Evolutionary conservation across 140 eudicot species (phyloP), one percentile per base, ranked within the genome.

Genomic region (Erigeron philadelphicus): DNA sequence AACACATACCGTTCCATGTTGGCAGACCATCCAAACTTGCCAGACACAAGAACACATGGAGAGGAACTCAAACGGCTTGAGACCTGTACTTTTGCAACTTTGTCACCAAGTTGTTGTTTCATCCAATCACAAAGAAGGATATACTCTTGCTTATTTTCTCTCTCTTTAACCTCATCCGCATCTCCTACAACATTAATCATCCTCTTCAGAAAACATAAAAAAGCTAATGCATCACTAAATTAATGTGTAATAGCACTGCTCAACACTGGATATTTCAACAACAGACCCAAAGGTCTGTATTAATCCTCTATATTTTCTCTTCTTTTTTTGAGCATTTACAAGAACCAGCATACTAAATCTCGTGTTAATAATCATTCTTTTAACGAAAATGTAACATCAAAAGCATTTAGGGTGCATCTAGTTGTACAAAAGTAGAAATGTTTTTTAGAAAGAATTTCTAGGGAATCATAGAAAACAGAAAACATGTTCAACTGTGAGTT

Each of bases 1-100:
- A 46, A 8, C 16, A 70, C 83, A 6, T 18, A 94, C 99, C 99
- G 83, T 76, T 94, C 99, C 99, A 94, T 94, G 69, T 94, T 94
- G 44, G 99, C 99, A 11, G 97, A 94, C 99, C 99, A 94, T 0
- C 99, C 99, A 69, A 89, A 89, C 80, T 94, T 94, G 60, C 97
- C 99, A 11, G 99, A 94, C 41, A 89, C 99, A 62, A 94, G 91
- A 58, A 94, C 99, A 72, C 99, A 94, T 5, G 99, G 99, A 16
- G 99, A 94, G 11, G 97, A 81, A 76, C 95, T 87, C 44, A 94
- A 80, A 72, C 99, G 97, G 55, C 78, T 87, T 12, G 99, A 89
- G 67, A 94, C 79, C 79, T 89, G 97, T 45, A 94, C 99, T 81
- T 89, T 94, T 9, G 99, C 95, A 53, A 94, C 97, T 89, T 85